Evolutionary conservation across 2,329 filamentous ascomycete genomes (phyloP).

Genomic region (Emergomyces pasteurianus): DNA sequence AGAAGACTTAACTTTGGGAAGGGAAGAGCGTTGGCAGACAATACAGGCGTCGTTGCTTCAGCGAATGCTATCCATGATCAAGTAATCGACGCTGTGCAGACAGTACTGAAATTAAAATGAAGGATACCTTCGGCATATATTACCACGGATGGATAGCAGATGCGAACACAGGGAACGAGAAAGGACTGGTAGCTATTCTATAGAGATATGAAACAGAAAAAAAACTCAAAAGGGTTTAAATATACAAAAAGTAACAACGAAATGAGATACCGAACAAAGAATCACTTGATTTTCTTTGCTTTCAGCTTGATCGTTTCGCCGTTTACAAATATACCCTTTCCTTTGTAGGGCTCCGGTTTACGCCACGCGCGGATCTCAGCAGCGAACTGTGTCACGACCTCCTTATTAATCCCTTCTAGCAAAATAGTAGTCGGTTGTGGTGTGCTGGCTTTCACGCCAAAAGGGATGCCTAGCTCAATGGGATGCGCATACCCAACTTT

Average conservation of each 20-base stretch:
- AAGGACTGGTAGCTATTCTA: constrained; percentile 14
- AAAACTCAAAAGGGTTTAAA: not conserved
- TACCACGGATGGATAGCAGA: not conserved
- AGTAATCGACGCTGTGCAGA: constrained; percentile 71
- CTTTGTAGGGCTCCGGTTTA: constrained; percentile 93
- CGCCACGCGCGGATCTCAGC: constrained; percentile 82
- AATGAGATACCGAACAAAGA: not conserved
- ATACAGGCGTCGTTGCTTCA: constrained; percentile 89
- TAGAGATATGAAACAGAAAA: not conserved
- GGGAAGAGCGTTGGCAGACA: constrained; percentile 73
- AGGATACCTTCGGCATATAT: not conserved
- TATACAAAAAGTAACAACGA: constrained; percentile 6
- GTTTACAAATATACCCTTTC: constrained; percentile 97
- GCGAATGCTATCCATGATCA: constrained; percentile 61
- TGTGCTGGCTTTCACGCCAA: constrained; percentile 72
- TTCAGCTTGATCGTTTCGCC: constrained; percentile 97
- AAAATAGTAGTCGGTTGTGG: constrained; percentile 86
- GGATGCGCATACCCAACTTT: constrained; percentile 97
- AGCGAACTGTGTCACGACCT: constrained; percentile 81
- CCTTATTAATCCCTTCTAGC: constrained; percentile 75
- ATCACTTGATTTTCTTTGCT: constrained; percentile 89
- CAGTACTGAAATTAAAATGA: constrained; percentile 50
- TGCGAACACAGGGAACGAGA: not conserved
- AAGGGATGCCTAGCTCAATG: constrained; percentile 74
- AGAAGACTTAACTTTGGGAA: constrained; percentile 74